A percentile compares a stretch with the other conserved stretches of the same genome.
Conservation (phyloP, 108 stramenopile species). For the Cyclotella atomus region DNA sequence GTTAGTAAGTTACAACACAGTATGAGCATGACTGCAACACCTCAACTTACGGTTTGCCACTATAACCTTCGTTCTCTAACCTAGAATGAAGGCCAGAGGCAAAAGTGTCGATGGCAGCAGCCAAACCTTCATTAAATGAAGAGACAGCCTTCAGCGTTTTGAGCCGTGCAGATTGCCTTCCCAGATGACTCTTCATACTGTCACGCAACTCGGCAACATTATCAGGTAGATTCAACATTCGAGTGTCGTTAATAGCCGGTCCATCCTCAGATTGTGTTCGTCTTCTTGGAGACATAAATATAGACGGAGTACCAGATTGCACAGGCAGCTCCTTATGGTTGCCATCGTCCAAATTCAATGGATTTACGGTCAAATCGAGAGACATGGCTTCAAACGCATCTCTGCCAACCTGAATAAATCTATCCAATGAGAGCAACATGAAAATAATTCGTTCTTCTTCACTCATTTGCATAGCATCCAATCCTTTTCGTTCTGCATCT, state of each 20-base stretch:
- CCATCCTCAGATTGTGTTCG: slow-evolving; percentile 61
- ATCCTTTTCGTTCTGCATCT: slow-evolving; percentile 54
- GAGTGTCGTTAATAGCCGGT: slow-evolving; percentile 69
- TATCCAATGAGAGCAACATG: slow-evolving; percentile 47
- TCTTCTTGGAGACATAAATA: slow-evolving; percentile 37
- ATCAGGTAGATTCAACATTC: slow-evolving; percentile 67
- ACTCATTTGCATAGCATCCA: slow-evolving; percentile 57
- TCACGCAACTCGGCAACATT: slow-evolving; percentile 65
- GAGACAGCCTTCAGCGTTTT: slow-evolving; percentile 49
- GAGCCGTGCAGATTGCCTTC: slow-evolving; percentile 41
- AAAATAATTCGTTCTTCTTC: slow-evolving; percentile 61
- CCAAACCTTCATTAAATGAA: slow-evolving; percentile 51
- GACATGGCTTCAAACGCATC: slow-evolving; percentile 43
- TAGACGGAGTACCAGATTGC: slow-evolving; percentile 4
- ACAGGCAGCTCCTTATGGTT: slow-evolving; percentile 9
- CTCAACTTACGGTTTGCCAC: slow-evolving; percentile 19
- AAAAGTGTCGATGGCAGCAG: slow-evolving; percentile 37
- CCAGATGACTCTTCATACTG: slow-evolving; percentile 54
- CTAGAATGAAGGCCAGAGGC: slow-evolving; percentile 14
- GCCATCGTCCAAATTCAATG: slow-evolving; percentile 24
- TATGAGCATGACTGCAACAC: background rate
- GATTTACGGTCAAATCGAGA: slow-evolving; percentile 22
- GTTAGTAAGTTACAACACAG: background rate
- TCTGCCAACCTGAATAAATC: slow-evolving; percentile 34
- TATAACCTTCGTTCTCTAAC: slow-evolving; percentile 35